Percentiles rank a stretch among this genome's conserved stretches.
phyloP scores from a whole-genome alignment of 768 basidiomycete genomes.

The Xerocomellus amylosporus region DNA sequence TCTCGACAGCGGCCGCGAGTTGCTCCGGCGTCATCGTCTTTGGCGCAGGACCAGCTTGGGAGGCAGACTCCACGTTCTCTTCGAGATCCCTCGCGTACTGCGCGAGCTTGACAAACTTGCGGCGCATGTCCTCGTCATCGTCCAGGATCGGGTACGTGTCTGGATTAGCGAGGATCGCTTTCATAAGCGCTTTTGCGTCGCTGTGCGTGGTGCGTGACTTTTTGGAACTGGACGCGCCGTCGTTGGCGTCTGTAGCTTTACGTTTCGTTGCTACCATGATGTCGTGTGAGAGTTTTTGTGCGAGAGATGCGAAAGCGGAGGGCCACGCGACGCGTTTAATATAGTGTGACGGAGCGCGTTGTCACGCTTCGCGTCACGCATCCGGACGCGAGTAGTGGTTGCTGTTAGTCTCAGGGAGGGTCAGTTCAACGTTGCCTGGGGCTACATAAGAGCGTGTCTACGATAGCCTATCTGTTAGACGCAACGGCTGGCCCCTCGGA shows the following conservation, averaged over 20 bases:
- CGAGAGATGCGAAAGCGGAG: neutral
- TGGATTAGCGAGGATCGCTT: constrained; percentile 38
- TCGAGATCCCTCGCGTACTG: constrained; percentile 34
- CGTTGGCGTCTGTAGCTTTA: constrained; percentile 28
- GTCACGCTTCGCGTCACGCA: constrained; percentile 26
- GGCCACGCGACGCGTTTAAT: constrained; percentile 12
- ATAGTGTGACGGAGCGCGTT: constrained; percentile 26
- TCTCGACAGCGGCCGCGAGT: constrained; percentile 42
- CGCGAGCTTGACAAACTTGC: constrained; percentile 32
- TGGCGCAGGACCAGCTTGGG: constrained; percentile 5
- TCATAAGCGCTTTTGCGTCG: constrained; percentile 36
- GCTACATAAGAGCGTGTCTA: neutral
- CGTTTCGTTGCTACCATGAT: constrained; percentile 34
- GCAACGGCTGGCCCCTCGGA: neutral
- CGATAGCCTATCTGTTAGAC: neutral
- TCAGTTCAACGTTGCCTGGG: neutral
- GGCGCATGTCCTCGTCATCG: constrained; percentile 31
- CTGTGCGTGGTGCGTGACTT: constrained; percentile 28
- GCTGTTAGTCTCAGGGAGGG: too few species aligned
- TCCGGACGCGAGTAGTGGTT: neutral
- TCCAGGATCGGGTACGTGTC: constrained; percentile 37
- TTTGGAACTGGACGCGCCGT: constrained; percentile 24
- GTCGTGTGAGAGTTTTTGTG: neutral
- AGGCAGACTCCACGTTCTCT: constrained; percentile 24
- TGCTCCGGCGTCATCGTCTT: constrained; percentile 39